Conservation (phyloP, 2,329 filamentous ascomycete genomes). For the Catunica adiposa region DNA sequence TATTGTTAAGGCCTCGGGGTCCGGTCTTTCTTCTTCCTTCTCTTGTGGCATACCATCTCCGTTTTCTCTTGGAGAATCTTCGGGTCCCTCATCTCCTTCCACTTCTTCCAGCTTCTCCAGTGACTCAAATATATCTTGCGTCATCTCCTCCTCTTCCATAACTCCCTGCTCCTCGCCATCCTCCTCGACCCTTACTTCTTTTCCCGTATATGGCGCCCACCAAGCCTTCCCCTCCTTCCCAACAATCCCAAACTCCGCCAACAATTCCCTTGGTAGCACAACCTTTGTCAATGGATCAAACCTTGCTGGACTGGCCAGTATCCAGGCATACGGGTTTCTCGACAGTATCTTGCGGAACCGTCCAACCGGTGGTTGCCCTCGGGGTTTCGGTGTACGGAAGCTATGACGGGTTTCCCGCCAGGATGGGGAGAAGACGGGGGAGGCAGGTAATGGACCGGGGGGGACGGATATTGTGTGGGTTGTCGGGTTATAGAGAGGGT, state of each 20-base stretch:
- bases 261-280: conserved; percentile 41
- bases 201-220: conserved; percentile 32
- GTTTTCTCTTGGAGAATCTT: no score
- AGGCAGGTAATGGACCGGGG: conserved; percentile 32
- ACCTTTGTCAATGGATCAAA: conserved; percentile 33
- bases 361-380: conserved; percentile 18
- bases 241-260: conserved; percentile 43
- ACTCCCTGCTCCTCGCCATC: not conserved
- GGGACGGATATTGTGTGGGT: conserved; percentile 31
- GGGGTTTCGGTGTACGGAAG: conserved; percentile 23
- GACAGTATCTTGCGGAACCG: conserved; percentile 41
- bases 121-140: not conserved
- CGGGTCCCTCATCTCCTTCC: not conserved
- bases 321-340: conserved; percentile 47
- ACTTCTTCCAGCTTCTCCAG: not conserved
- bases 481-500: conserved; percentile 21
- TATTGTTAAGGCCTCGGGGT: not conserved
- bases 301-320: conserved; percentile 44
- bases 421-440: conserved; percentile 35
- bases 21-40: not conserved
- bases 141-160: not conserved
- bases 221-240: conserved; percentile 36
- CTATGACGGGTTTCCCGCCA: conserved; percentile 31
- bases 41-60: not conserved
- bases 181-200: not conserved